Conservation (phyloP, 176 grass and related monocot species). For the Saccharum spontaneum region DNA sequence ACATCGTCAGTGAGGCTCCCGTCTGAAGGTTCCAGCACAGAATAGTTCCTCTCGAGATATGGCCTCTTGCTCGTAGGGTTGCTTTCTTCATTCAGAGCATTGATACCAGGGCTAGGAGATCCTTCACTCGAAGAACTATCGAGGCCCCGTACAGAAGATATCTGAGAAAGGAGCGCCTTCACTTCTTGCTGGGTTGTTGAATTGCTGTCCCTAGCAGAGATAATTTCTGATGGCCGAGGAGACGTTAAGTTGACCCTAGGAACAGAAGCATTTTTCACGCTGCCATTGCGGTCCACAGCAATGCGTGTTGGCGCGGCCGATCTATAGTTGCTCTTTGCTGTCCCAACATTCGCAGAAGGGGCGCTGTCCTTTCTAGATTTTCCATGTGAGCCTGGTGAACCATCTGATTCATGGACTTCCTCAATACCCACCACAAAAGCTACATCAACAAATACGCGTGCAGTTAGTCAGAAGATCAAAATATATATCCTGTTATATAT, state of each 20-base stretch:
- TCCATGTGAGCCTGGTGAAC: constrained; percentile 31
- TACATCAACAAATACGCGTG: constrained; percentile 17
- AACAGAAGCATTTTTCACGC: constrained; percentile 34
- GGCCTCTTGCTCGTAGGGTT: constrained; percentile 41
- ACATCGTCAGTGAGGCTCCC: constrained; percentile 43
- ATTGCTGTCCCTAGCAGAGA: constrained; percentile 77
- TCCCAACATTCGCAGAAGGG: constrained; percentile 12
- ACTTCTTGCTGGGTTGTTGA: constrained; percentile 79
- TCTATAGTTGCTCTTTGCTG: constrained; percentile 17
- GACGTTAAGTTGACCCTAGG: constrained; percentile 48
- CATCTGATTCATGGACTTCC: constrained; percentile 38
- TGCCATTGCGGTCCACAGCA: constrained; percentile 33
- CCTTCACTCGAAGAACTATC: constrained; percentile 43
- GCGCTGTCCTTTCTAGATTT: constrained; percentile 30
- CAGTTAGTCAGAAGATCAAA: constrained; percentile 2
- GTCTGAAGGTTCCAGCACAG: constrained; percentile 65
- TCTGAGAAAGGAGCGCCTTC: constrained; percentile 79
- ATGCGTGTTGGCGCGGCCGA: background rate
- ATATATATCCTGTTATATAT: background rate
- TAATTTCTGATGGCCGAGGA: constrained; percentile 75
- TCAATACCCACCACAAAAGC: constrained; percentile 44
- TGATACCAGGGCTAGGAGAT: constrained; percentile 33
- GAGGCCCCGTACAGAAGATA: constrained; percentile 54
- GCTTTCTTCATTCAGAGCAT: constrained; percentile 43
- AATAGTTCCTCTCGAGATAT: constrained; percentile 63